These are phyloP conservation scores for Fusarium buxicola DNA, from an alignment of 2,329 filamentous ascomycete genomes.

Conservation along the genomic window DNA sequence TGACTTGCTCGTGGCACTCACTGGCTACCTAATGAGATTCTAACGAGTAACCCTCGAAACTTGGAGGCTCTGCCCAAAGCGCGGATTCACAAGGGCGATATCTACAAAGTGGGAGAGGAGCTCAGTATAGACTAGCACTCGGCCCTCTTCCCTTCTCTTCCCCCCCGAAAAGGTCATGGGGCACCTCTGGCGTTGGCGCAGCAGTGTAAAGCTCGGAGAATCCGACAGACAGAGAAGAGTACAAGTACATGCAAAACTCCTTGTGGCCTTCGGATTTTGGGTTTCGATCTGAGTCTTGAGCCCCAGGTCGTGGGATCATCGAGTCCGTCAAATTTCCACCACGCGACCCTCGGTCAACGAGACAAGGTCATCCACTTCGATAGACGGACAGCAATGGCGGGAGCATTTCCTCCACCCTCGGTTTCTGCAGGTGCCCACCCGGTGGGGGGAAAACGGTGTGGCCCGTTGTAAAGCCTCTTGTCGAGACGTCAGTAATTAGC, in stretches of 20 bases:
- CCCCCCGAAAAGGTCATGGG: constrained; percentile 4
- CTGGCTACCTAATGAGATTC: no score
- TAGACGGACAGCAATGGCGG: not conserved
- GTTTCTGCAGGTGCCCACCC: constrained; percentile 12
- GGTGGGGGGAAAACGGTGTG: not conserved
- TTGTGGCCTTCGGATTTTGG: constrained; percentile 2
- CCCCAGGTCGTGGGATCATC: constrained; percentile 24
- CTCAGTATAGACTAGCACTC: no score
- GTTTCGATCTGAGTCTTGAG: constrained; percentile 12
- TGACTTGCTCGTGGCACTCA: no score
- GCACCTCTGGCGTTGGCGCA: not conserved
- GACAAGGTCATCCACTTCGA: not conserved
- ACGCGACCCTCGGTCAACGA: constrained; percentile 19
- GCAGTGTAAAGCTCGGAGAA: constrained; percentile 1
- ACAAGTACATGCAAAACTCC: not conserved
- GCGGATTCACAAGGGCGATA: no score
- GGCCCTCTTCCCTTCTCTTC: not conserved
- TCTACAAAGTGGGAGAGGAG: no score
- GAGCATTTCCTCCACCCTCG: not conserved
- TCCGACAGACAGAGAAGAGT: no score
- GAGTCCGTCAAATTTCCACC: constrained; percentile 17
- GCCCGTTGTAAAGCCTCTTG: not conserved
- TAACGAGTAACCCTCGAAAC: no score
- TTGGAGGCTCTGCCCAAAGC: no score
- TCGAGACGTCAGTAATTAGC: not conserved